phyloP scores from a whole-genome alignment of 2,329 filamentous ascomycete genomes.

The Rhytidhysteron rufulum region DNA sequence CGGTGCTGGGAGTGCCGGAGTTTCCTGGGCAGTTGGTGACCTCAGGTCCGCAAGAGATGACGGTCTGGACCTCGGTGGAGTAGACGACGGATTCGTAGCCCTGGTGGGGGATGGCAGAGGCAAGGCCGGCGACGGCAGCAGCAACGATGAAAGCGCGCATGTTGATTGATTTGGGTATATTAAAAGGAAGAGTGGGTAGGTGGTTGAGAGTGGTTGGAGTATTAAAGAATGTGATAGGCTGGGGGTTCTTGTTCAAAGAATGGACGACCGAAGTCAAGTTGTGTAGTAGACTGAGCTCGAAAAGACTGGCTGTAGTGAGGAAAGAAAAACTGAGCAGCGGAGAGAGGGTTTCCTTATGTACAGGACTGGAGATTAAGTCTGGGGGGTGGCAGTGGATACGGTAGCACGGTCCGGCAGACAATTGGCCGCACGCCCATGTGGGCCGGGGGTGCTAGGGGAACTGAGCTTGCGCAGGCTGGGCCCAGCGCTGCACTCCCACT shows the following conservation, averaged over 20 bases:
- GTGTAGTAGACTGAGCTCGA: slow-evolving; percentile 30
- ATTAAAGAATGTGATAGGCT: slow-evolving; percentile 41
- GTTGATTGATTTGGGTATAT: slow-evolving; percentile 31
- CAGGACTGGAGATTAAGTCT: slow-evolving; percentile 29
- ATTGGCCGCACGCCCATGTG: slow-evolving; percentile 25
- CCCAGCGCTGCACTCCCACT: too few relatives aligned
- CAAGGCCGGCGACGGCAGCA: slow-evolving; percentile 29
- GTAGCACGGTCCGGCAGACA: slow-evolving; percentile 31
- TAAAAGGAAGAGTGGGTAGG: slow-evolving; percentile 17
- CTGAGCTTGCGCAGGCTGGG: background rate
- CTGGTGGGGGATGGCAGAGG: slow-evolving; percentile 27
- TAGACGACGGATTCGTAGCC: slow-evolving; percentile 13
- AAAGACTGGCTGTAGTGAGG: slow-evolving; percentile 30
- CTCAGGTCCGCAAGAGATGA: slow-evolving; percentile 5
- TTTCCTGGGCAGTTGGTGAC: slow-evolving; percentile 13
- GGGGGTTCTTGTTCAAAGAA: slow-evolving; percentile 32
- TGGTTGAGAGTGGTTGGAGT: slow-evolving; percentile 13
- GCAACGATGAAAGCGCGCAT: slow-evolving; percentile 36
- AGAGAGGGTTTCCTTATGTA: slow-evolving; percentile 30
- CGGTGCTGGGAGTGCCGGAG: slow-evolving; percentile 8
- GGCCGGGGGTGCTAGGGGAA: slow-evolving; percentile 20
- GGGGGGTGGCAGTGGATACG: slow-evolving; percentile 13
- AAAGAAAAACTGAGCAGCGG: slow-evolving; percentile 15
- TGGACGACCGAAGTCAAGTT: slow-evolving; percentile 39
- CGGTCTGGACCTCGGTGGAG: slow-evolving; percentile 1